Percentiles rank a stretch among this genome's conserved stretches.
Evolutionary conservation across 306 rosid species (phyloP).

Genomic region (Inga laurina): DNA sequence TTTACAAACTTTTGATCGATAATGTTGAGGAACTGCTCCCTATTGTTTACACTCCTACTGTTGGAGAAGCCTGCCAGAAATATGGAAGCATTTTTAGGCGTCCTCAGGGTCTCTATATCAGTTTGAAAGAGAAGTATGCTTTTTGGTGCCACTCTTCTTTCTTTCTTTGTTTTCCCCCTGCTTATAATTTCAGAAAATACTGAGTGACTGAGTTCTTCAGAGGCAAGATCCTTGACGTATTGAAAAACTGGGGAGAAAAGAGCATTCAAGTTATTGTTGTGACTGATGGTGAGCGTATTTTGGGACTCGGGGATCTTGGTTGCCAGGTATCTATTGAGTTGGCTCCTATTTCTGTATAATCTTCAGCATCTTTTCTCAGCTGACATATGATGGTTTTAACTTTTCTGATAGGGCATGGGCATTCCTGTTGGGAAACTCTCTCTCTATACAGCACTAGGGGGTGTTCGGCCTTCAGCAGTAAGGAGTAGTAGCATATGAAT

Average conservation of each 20-base stretch:
- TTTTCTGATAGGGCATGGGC: constrained; percentile 83
- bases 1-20: constrained; percentile 86
- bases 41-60: constrained; percentile 92
- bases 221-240: constrained; percentile 89
- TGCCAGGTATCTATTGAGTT: constrained; percentile 69
- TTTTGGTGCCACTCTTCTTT: background rate
- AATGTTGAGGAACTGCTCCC: constrained; percentile 96
- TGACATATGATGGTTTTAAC: constrained; percentile 11
- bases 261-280: constrained; percentile 91
- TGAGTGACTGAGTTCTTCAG: constrained; percentile 48
- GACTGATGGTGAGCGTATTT: constrained; percentile 96
- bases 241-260: constrained; percentile 94
- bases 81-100: constrained; percentile 91
- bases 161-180: background rate
- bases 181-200: constrained; percentile 30
- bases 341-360: constrained; percentile 18
- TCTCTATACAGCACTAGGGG: constrained; percentile 94
- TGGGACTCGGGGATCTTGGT: constrained; percentile 99
- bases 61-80: constrained; percentile 98
- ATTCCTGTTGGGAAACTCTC: constrained; percentile 99
- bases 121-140: constrained; percentile 86
- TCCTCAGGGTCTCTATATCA: constrained; percentile 92
- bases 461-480: constrained; percentile 94
- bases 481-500: constrained; percentile 29
- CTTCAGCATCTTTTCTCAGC: background rate